phyloP scores from a whole-genome alignment of 129 eudicot species.

The Erigeron canadensis region DNA sequence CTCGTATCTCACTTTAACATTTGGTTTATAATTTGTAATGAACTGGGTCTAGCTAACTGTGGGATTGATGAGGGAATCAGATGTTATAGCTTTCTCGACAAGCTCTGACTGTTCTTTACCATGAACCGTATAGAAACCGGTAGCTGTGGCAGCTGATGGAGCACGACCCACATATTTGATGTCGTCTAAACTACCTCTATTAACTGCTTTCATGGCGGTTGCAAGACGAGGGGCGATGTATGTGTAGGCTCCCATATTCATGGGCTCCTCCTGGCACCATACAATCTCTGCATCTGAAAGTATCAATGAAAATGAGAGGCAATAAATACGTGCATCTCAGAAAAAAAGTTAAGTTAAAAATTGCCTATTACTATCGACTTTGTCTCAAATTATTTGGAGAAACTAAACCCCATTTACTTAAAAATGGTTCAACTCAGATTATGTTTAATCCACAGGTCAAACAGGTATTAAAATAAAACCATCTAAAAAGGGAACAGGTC shows the following conservation, averaged over 20 bases:
- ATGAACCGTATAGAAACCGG: conserved; percentile 26
- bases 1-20: background rate
- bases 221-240: conserved; percentile 34
- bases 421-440: background rate
- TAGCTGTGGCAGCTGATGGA: conserved; percentile 27
- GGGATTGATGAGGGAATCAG: conserved; percentile 21
- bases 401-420: background rate
- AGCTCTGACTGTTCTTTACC: conserved; percentile 25
- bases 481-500: background rate
- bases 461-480: background rate
- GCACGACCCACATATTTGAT: conserved; percentile 28
- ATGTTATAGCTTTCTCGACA: conserved; percentile 28
- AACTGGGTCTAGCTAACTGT: background rate
- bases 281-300: conserved; percentile 30
- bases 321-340: background rate
- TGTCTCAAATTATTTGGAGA: background rate
- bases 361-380: background rate
- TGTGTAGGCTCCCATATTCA: conserved; percentile 28
- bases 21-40: conserved; percentile 1
- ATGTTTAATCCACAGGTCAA: background rate
- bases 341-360: background rate
- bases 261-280: conserved; percentile 33
- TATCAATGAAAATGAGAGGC: background rate
- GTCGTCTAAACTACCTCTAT: conserved; percentile 22
- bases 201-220: conserved; percentile 26